These are phyloP conservation scores for Xylaria sp. DNA, from an alignment of 2,329 filamentous ascomycete species.

Conservation along the genomic window DNA sequence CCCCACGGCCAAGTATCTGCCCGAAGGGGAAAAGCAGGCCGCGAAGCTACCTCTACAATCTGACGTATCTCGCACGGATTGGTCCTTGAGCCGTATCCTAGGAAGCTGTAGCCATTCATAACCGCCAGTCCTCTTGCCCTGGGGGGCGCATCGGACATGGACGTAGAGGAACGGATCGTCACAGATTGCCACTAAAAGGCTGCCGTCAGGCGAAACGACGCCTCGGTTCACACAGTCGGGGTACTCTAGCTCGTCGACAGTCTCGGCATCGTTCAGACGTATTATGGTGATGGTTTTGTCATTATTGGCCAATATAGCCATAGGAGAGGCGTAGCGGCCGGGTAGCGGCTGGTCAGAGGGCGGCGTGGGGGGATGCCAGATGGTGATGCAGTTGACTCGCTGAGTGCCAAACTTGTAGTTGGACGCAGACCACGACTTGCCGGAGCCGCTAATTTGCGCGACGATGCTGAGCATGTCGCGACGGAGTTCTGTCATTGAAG, in stretches of 20 bases:
- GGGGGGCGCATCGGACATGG: constrained; percentile 67
- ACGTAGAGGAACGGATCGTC: constrained; percentile 90
- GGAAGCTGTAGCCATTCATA: constrained; percentile 64
- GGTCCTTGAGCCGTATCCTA: constrained; percentile 68
- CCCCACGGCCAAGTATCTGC: constrained; percentile 77
- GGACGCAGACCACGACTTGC: constrained; percentile 61
- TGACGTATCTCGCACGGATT: constrained; percentile 64
- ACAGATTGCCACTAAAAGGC: constrained; percentile 82
- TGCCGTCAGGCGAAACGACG: constrained; percentile 90
- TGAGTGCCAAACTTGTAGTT: constrained; percentile 67
- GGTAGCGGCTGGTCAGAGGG: constrained; percentile 43
- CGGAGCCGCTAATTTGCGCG: constrained; percentile 51
- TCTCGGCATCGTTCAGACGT: constrained; percentile 72
- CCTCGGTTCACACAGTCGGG: constrained; percentile 93
- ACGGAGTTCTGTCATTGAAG: constrained; percentile 48
- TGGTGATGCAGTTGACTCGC: constrained; percentile 73
- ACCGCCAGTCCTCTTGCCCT: constrained; percentile 49
- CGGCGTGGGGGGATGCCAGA: constrained; percentile 66
- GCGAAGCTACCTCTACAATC: constrained; percentile 78
- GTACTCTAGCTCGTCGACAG: constrained; percentile 77
- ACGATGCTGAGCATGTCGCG: constrained; percentile 50
- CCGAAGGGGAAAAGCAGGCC: constrained; percentile 79
- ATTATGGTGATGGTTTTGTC: constrained; percentile 90
- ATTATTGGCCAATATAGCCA: constrained; percentile 89
- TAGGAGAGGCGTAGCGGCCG: constrained; percentile 60